Evolutionary conservation across 345 rosid species (phyloP), one percentile per base, ranked within the genome.

Genomic region (Eucalyptus curtisii): DNA sequence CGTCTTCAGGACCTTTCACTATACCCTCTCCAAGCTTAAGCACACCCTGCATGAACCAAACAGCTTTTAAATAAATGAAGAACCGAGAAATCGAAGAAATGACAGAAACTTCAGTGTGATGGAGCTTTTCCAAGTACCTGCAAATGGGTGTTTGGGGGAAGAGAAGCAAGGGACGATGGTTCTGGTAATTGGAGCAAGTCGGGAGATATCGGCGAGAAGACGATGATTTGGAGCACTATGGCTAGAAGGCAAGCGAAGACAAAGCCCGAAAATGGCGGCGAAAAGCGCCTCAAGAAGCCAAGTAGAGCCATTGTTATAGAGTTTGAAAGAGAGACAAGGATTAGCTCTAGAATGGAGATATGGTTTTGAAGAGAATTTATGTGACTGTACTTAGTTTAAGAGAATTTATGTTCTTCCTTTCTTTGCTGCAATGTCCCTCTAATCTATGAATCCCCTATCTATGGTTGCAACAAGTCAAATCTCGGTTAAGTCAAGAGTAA

Each of bases 201-300:
- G n/a, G 93, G 92, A 53, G 93, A 92, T 86, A 93, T 87, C 6
- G 94, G 93, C 8, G 95, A 95, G 89, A 85, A 92, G 89, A 90
- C 87, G 88, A 91, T 89, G 88, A 92, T 86, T 84, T 92, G 94
- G 87, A 91, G 80, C 4, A 86, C n/a, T 30, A 88, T 7, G 50
- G 95, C 94, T 40, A 92, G 82, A 13, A 89, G 87, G 49, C 86
- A 91, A 42, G 90, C 91, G 2, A 92, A 13, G 25, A 90, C 53
- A 47, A 93, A 85, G 71, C 90, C 53, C 7, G 90, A 66, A 44
- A 49, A 88, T 14, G 88, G 45, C 24, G 64, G 25, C 7, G 71
- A 71, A 44, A 76, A 76, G 85, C 48, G 40, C 3, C 40, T 88
- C 89, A 89, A 71, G 82, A 71, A 71, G 82, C 13, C 82, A 20